Conservation (phyloP, 441 rosid genomes). For the Rhodomyrtus psidioides region DNA sequence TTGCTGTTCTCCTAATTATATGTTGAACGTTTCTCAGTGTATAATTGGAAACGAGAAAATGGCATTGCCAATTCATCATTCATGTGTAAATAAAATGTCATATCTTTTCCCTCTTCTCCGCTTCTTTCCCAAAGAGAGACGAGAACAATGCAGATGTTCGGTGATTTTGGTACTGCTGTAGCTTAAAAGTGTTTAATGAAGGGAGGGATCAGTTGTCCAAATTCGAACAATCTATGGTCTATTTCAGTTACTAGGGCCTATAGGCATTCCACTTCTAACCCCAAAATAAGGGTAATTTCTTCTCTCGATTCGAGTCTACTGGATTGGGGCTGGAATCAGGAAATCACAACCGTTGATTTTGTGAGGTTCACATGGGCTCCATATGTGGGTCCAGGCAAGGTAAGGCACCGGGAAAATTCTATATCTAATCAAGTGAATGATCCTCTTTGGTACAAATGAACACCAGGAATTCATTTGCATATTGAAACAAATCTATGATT, state of each 20-base stretch:
- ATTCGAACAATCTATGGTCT: not conserved
- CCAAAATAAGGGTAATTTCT: not conserved
- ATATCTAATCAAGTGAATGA: not conserved
- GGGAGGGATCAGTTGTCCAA: not conserved
- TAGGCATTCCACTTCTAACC: not conserved
- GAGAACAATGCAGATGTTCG: not conserved
- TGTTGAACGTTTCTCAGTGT: slow-evolving; percentile 20
- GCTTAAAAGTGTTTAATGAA: not conserved
- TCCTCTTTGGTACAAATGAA: not conserved
- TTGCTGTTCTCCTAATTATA: slow-evolving; percentile 31
- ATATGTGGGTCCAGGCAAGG: not conserved
- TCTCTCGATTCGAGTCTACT: not conserved
- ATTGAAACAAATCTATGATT: not conserved
- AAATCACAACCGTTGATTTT: not conserved
- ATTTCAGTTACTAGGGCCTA: not conserved
- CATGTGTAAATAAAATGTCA: slow-evolving; percentile 29
- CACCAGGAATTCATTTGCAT: not conserved
- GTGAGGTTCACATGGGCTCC: not conserved
- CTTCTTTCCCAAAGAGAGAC: not conserved
- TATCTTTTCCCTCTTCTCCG: not conserved
- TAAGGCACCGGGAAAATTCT: not conserved
- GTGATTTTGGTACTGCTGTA: not conserved
- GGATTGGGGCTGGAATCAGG: not conserved
- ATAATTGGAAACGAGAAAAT: slow-evolving; percentile 32
- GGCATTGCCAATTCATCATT: slow-evolving; percentile 37